Percentiles rank a stretch among this genome's conserved stretches.
These are phyloP conservation scores for Lolium multiflorum DNA, from an alignment of 176 grass and related monocot genomes.

Conservation along the genomic window DNA sequence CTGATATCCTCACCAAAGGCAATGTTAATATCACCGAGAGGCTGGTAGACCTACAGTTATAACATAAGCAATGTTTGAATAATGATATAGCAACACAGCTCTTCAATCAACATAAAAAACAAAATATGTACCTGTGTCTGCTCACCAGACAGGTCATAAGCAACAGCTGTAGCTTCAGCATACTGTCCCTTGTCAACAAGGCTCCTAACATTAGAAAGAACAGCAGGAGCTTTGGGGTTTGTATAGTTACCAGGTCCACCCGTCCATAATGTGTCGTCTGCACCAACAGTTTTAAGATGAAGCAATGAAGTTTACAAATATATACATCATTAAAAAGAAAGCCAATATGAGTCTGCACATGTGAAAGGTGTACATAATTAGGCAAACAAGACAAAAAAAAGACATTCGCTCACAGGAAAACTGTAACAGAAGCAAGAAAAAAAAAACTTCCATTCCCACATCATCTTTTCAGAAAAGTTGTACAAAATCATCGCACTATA, in stretches of 20 bases:
- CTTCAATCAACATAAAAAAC: constrained; percentile 29
- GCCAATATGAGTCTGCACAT: neutral
- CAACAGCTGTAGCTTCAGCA: constrained; percentile 67
- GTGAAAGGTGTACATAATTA: neutral
- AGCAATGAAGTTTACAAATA: constrained; percentile 9
- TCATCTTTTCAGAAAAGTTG: neutral
- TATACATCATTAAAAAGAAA: constrained; percentile 11
- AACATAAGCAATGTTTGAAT: constrained; percentile 42
- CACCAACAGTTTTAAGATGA: constrained; percentile 50
- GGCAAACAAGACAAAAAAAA: constrained; percentile 1
- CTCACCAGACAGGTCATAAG: constrained; percentile 64
- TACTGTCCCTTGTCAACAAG: constrained; percentile 82
- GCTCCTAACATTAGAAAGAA: constrained; percentile 79
- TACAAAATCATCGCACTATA: constrained; percentile 3
- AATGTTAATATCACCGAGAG: constrained; percentile 78
- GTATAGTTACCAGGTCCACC: constrained; percentile 87
- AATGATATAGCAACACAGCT: neutral
- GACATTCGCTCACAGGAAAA: neutral
- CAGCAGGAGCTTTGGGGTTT: constrained; percentile 65
- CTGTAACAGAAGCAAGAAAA: neutral
- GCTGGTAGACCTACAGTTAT: constrained; percentile 77
- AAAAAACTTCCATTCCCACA: neutral
- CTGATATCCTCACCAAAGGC: constrained; percentile 57
- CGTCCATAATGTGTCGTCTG: constrained; percentile 97
- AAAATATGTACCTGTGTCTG: constrained; percentile 61